Conservation (phyloP, 306 rosid species). For the Malus orientalis region DNA sequence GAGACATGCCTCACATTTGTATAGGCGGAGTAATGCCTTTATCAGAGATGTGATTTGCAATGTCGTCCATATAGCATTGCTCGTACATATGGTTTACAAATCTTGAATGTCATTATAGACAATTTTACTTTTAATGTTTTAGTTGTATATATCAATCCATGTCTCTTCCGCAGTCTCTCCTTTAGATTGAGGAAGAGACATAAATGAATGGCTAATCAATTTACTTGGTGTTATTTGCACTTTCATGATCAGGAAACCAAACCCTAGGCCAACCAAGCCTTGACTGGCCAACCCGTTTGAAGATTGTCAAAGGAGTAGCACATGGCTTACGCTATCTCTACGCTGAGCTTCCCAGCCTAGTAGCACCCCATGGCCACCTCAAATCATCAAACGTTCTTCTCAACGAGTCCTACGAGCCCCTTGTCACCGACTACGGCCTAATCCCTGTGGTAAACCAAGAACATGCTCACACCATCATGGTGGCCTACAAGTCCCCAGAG, state of each 20-base stretch:
- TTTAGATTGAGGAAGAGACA: neutral
- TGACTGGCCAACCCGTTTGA: constrained; percentile 70
- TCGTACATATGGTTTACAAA: neutral
- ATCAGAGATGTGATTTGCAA: neutral
- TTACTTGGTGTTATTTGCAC: neutral
- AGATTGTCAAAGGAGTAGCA: constrained; percentile 69
- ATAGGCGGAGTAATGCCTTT: neutral
- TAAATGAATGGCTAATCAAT: neutral
- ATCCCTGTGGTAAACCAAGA: constrained; percentile 77
- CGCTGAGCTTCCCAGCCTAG: constrained; percentile 63
- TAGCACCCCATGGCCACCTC: constrained; percentile 78
- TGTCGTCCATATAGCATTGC: neutral
- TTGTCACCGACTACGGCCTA: constrained; percentile 69
- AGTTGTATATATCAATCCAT: neutral
- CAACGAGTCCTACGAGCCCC: constrained; percentile 46
- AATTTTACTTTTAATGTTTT: neutral
- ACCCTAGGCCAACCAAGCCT: constrained; percentile 54
- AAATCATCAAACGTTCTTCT: constrained; percentile 83
- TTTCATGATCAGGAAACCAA: constrained; percentile 39
- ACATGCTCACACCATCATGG: constrained; percentile 57
- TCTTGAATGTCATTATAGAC: neutral
- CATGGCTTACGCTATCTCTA: constrained; percentile 61
- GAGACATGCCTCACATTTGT: neutral
- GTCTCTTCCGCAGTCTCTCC: neutral
- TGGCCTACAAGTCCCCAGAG: constrained; percentile 73